Evolutionary conservation across 2,329 filamentous ascomycete genomes (phyloP).

Genomic region (Penicillium sp.): DNA sequence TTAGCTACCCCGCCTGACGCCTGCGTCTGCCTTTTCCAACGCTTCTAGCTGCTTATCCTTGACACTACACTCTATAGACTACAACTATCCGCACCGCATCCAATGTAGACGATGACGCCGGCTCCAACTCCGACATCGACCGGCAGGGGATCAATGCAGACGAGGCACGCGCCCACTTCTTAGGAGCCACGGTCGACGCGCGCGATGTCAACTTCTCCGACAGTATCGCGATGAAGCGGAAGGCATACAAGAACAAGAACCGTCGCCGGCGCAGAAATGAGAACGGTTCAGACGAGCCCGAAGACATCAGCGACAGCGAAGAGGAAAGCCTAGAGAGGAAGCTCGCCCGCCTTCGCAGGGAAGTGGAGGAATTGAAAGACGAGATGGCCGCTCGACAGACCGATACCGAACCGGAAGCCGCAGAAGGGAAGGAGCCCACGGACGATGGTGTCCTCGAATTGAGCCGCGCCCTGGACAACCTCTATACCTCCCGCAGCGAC

Average conservation of each 20-base stretch:
- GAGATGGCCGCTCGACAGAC: constrained; percentile 38
- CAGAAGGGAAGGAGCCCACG: constrained; percentile 35
- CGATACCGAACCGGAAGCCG: constrained; percentile 40
- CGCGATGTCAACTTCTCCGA: constrained; percentile 80
- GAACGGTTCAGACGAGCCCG: constrained; percentile 51
- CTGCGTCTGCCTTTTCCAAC: too few species aligned
- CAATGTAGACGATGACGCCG: constrained; percentile 52
- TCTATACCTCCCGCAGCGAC: constrained; percentile 35
- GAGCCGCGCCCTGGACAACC: constrained; percentile 61
- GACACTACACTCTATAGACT: constrained; percentile 49
- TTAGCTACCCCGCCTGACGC: too few species aligned
- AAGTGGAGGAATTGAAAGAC: constrained; percentile 65
- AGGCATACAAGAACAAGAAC: constrained; percentile 68
- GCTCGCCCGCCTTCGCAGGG: constrained; percentile 71
- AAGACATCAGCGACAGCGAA: constrained; percentile 69
- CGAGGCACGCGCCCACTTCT: constrained; percentile 71
- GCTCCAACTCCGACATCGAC: constrained; percentile 55
- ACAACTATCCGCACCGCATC: constrained; percentile 49
- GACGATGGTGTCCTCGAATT: constrained; percentile 57
- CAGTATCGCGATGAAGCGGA: constrained; percentile 70
- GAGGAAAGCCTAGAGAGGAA: constrained; percentile 68
- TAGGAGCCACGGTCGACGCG: constrained; percentile 65
- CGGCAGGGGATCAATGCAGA: constrained; percentile 66
- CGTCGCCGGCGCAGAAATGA: constrained; percentile 50
- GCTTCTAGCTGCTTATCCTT: too few species aligned